Percentiles rank a stretch among this genome's conserved stretches.
phyloP scores from a whole-genome alignment of 352 stramenopile species.

The Elongisporangium undulatum region DNA sequence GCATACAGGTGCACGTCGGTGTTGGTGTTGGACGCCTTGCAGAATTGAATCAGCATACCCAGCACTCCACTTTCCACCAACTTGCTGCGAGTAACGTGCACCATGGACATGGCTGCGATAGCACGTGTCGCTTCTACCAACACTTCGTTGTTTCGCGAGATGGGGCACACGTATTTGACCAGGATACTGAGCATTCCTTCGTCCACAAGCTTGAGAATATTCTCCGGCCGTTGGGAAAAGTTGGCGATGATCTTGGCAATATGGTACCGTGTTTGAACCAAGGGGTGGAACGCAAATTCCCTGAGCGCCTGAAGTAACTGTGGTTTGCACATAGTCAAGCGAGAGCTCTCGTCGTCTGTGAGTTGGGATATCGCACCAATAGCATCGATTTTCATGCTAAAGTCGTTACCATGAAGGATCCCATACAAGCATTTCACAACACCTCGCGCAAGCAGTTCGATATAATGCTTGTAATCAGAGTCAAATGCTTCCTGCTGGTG shows the following conservation, averaged over 20 bases:
- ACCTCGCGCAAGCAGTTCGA: constrained; percentile 63
- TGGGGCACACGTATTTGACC: constrained; percentile 65
- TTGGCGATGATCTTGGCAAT: constrained; percentile 76
- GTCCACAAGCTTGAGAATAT: constrained; percentile 70
- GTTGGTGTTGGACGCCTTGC: constrained; percentile 35
- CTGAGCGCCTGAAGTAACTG: constrained; percentile 49
- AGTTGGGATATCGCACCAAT: constrained; percentile 65
- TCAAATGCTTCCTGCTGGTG: constrained; percentile 7
- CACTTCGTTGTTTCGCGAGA: constrained; percentile 46
- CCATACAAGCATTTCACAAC: constrained; percentile 72
- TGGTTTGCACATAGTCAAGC: constrained; percentile 65
- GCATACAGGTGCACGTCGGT: constrained; percentile 34
- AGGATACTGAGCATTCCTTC: constrained; percentile 54
- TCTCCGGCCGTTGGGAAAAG: constrained; percentile 65
- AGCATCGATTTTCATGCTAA: constrained; percentile 66
- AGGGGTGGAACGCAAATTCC: constrained; percentile 62
- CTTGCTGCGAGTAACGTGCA: constrained; percentile 49
- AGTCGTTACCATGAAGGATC: constrained; percentile 62
- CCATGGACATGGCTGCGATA: constrained; percentile 53
- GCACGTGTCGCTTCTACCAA: constrained; percentile 52
- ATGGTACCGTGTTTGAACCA: constrained; percentile 48
- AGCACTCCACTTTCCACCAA: constrained; percentile 62
- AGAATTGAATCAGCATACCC: constrained; percentile 48
- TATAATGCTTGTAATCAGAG: constrained; percentile 63
- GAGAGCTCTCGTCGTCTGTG: constrained; percentile 53